Percentiles rank a stretch among this genome's conserved stretches.
Evolutionary conservation across 257 asterid species (phyloP).

Genomic region (Asclepias syriaca): DNA sequence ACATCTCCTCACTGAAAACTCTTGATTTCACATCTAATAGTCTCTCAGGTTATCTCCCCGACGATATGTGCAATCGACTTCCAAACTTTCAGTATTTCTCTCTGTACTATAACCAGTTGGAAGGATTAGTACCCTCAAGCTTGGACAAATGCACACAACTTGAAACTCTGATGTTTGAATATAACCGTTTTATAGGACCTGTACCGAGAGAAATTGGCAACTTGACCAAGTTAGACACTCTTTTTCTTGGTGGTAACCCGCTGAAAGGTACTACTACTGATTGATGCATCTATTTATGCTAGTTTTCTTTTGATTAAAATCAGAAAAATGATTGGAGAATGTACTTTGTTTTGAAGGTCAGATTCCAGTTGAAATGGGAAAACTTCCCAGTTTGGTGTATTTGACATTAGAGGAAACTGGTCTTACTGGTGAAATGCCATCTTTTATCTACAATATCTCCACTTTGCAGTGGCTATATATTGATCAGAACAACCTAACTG

Average conservation of each 20-base stretch:
- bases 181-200: not conserved
- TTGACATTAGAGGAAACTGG: slow-evolving; percentile 1
- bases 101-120: slow-evolving; percentile 5
- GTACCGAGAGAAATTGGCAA: slow-evolving; percentile 25
- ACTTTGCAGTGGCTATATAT: slow-evolving; percentile 20
- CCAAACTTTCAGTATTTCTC: slow-evolving; percentile 12
- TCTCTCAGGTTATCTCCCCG: slow-evolving; percentile 25
- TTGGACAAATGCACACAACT: not conserved
- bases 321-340: not conserved
- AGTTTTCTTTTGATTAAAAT: not conserved
- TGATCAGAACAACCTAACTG: slow-evolving; percentile 19
- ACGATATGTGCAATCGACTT: not conserved
- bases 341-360: slow-evolving; percentile 11
- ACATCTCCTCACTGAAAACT: slow-evolving; percentile 20
- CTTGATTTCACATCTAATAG: slow-evolving; percentile 23
- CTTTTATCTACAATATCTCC: slow-evolving; percentile 32
- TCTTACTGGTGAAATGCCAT: slow-evolving; percentile 29
- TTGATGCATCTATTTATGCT: too few relatives aligned
- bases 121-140: slow-evolving; percentile 17
- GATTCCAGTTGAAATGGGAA: slow-evolving; percentile 11
- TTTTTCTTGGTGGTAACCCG: slow-evolving; percentile 25
- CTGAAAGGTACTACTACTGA: slow-evolving; percentile 23
- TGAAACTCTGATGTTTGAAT: not conserved
- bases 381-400: slow-evolving; percentile 7
- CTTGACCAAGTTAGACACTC: slow-evolving; percentile 13